Evolutionary conservation across 805 yeast genomes (phyloP), one percentile per base, ranked within the genome.

Genomic region (Ogataea ramenticola): DNA sequence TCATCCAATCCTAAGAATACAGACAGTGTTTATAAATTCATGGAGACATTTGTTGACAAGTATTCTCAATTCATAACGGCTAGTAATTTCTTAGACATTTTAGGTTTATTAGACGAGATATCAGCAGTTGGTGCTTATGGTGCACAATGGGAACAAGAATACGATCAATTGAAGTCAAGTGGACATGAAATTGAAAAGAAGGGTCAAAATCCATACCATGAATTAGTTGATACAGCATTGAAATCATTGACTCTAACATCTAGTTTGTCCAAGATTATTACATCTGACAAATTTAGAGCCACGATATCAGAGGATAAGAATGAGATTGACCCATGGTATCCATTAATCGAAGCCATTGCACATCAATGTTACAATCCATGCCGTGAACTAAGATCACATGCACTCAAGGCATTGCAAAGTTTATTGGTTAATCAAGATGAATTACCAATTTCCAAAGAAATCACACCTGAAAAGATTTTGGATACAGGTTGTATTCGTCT

Each of bases 291-390:
- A 3, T 70, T 72, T 47, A 45, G 42, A 30, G 37, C 40, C 9
- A 54, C 63, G n/a, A 46, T 58, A 24, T 63, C 60, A 4, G 56
- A 62, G 41, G 66, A 62, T 40, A 43, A 56, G 42, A 31, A 34
- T 43, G 44, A 50, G 24, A 45, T 57, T 1, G 62, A 62, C 37
- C 55, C 65, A 19, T 67, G 78, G 52, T 75, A 74, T 50, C 83
- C 95, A 1, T 67, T 86, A 47, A 70, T 85, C 26, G 91, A 87
- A 57, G 95, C 95, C 0, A 69, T 89, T 43, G 88, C 93, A 0
- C 91, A 85, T 55, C 96, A 90, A 60, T 86, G 96, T 58, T 74
- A 84, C 58, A 89, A 89, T 55, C 96, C 96, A 17, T 86, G 95
- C 58, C 69, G 86, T 24, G 89, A 86, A 55, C 67, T 89, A 11